Conservation (phyloP, 1,284 basidiomycete species). For the Boletus semigastroideus region DNA sequence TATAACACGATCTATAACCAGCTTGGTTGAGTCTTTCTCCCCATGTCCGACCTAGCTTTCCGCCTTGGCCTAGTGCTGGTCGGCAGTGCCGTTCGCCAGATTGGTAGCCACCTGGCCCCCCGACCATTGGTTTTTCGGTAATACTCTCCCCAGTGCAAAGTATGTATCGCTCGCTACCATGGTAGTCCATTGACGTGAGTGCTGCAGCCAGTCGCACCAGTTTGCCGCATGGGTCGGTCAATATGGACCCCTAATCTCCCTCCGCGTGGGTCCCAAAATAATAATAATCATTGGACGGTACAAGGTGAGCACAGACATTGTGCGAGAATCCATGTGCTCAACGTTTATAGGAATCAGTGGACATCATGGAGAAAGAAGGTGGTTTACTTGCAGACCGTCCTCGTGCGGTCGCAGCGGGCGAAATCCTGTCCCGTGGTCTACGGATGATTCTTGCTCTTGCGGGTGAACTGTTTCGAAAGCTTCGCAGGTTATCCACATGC, state of each 20-base stretch:
- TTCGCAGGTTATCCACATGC: slow-evolving; percentile 28
- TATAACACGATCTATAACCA: neutral
- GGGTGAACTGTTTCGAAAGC: slow-evolving; percentile 34
- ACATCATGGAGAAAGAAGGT: slow-evolving; percentile 39
- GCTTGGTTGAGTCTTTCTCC: neutral
- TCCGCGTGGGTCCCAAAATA: slow-evolving; percentile 31
- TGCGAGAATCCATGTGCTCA: neutral
- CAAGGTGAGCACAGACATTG: slow-evolving; percentile 25
- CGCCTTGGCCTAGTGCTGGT: slow-evolving; percentile 16
- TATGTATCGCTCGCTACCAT: slow-evolving; percentile 8
- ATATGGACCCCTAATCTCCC: slow-evolving; percentile 40
- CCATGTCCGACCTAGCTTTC: neutral
- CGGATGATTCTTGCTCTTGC: slow-evolving; percentile 34
- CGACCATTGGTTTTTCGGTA: slow-evolving; percentile 35
- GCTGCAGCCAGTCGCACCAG: slow-evolving; percentile 32
- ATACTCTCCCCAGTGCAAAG: slow-evolving; percentile 26
- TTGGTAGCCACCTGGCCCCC: slow-evolving; percentile 17
- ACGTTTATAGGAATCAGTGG: slow-evolving; percentile 43
- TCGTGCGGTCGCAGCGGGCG: slow-evolving; percentile 31
- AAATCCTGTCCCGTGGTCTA: slow-evolving; percentile 31
- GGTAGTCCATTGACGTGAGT: neutral
- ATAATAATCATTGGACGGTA: slow-evolving; percentile 37
- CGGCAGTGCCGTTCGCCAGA: slow-evolving; percentile 7
- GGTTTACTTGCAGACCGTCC: slow-evolving; percentile 35
- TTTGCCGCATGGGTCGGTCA: slow-evolving; percentile 36